These are phyloP conservation scores for Entrophospora sp. DNA, from an alignment of 192 early-diverging fungal species.

Conservation along the genomic window DNA sequence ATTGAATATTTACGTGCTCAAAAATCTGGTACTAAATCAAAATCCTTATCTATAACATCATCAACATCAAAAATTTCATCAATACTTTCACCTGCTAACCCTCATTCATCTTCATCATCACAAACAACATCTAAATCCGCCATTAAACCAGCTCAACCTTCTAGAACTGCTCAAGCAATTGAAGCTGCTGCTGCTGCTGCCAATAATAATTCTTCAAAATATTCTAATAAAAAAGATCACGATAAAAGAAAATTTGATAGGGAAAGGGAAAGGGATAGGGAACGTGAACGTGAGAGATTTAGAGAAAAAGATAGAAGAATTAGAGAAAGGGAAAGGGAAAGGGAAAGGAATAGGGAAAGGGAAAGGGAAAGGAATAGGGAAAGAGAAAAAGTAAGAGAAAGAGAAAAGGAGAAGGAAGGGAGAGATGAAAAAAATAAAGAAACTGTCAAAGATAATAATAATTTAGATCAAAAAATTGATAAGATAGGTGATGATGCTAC, in stretches of 20 bases:
- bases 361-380: neutral
- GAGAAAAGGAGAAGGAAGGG: neutral
- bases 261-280: neutral
- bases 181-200: too few species aligned
- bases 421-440: neutral
- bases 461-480: neutral
- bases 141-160: neutral
- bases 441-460: neutral
- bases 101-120: too few species aligned
- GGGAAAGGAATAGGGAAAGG: neutral
- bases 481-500: neutral
- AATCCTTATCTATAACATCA: too few species aligned
- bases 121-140: slow-evolving; percentile 16
- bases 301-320: slow-evolving; percentile 6
- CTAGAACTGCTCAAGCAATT: too few species aligned
- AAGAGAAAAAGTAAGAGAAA: neutral
- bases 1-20: slow-evolving; percentile 64
- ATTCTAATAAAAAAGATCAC: slow-evolving; percentile 8
- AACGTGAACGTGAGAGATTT: neutral
- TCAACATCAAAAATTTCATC: slow-evolving; percentile 23
- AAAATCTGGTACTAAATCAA: slow-evolving; percentile 54
- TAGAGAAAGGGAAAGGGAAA: slow-evolving; percentile 6
- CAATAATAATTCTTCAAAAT: neutral
- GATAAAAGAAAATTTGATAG: neutral
- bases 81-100: neutral